phyloP scores from a whole-genome alignment of 768 basidiomycete genomes.

The Lentinula lateritia region DNA sequence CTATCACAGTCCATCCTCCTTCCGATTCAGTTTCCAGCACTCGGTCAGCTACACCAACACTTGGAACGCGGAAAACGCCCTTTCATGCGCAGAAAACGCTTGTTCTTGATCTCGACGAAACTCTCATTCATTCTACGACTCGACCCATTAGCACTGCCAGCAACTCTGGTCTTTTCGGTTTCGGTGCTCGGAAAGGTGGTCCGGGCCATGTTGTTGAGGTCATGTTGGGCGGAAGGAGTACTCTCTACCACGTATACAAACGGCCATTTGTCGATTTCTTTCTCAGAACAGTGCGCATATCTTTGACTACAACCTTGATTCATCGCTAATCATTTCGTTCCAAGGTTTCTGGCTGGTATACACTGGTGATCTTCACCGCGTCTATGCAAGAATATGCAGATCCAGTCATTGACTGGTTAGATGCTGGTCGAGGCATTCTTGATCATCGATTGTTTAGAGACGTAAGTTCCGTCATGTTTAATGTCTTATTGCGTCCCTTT shows the following conservation, averaged over 20 bases:
- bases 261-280: constrained; percentile 97
- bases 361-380: constrained; percentile 96
- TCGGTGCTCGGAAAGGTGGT: constrained; percentile 55
- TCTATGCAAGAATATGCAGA: constrained; percentile 99
- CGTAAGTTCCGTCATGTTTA: constrained; percentile 41
- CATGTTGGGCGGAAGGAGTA: constrained; percentile 79
- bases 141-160: constrained; percentile 52
- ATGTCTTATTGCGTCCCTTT: not conserved
- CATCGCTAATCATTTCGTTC: constrained; percentile 8
- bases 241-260: constrained; percentile 97
- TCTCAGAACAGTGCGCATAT: constrained; percentile 64
- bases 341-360: constrained; percentile 98
- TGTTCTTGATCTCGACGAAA: constrained; percentile 96
- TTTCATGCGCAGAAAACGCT: constrained; percentile 89
- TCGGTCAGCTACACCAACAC: constrained; percentile 46
- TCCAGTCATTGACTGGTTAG: constrained; percentile 99
- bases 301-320: constrained; percentile 12
- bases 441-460: constrained; percentile 88
- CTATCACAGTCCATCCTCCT: constrained; percentile 4
- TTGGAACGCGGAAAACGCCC: constrained; percentile 51
- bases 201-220: constrained; percentile 91
- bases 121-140: constrained; percentile 95
- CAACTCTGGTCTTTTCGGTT: constrained; percentile 59
- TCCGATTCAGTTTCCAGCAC: constrained; percentile 18
- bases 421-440: constrained; percentile 89